Conservation (phyloP, 2,329 filamentous ascomycete genomes). For the Aplosporella prunicola region DNA sequence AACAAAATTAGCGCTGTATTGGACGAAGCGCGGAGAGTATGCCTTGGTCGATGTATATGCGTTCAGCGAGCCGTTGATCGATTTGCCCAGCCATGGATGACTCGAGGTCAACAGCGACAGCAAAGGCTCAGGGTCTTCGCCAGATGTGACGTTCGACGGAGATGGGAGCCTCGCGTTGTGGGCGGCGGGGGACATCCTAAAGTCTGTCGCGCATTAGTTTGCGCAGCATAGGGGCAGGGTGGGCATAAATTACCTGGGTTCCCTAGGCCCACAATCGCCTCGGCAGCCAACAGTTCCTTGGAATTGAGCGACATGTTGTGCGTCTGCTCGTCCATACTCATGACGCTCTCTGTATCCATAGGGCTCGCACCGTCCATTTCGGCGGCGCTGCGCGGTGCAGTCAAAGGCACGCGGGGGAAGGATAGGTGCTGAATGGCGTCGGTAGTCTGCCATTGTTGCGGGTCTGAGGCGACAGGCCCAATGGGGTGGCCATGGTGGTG, state of each 20-base stretch:
- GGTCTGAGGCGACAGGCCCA: slow-evolving; percentile 20
- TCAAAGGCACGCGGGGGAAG: slow-evolving; percentile 26
- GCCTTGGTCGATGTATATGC: slow-evolving; percentile 84
- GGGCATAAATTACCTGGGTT: slow-evolving; percentile 34
- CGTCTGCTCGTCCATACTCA: slow-evolving; percentile 30
- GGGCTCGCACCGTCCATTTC: slow-evolving; percentile 34
- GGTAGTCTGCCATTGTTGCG: slow-evolving; percentile 19
- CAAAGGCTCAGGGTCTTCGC: slow-evolving; percentile 52
- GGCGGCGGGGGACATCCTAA: slow-evolving; percentile 31
- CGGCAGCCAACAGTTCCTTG: slow-evolving; percentile 39
- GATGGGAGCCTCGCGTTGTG: slow-evolving; percentile 23
- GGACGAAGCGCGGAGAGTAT: slow-evolving; percentile 76
- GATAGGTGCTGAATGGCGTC: slow-evolving; percentile 14
- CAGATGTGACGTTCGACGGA: slow-evolving; percentile 26
- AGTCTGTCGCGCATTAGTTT: slow-evolving; percentile 26
- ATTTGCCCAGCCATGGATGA: slow-evolving; percentile 75
- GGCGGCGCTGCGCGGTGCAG: slow-evolving; percentile 17
- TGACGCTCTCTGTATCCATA: slow-evolving; percentile 33
- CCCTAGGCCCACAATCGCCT: slow-evolving; percentile 41
- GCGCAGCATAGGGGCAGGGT: not conserved
- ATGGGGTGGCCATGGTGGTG: not conserved
- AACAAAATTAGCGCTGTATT: slow-evolving; percentile 81
- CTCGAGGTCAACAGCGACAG: slow-evolving; percentile 79
- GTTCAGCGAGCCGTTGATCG: slow-evolving; percentile 74
- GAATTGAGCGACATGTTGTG: slow-evolving; percentile 8